Conservation (phyloP, 2,329 filamentous ascomycete species). For the Colletotrichum tamarilloi region DNA sequence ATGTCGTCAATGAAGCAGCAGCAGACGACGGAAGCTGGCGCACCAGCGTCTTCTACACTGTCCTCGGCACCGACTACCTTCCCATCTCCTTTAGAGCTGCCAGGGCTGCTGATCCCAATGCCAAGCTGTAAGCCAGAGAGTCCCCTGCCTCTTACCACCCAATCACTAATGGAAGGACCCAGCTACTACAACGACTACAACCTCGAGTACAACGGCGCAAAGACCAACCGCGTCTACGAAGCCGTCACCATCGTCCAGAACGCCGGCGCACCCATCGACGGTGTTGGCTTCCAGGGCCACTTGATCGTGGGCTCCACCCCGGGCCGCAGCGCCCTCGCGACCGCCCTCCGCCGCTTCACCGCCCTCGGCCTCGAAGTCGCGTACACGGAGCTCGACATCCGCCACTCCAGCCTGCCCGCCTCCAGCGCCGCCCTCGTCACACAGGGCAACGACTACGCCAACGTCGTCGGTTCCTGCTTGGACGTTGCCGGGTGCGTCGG, state of each 20-base stretch:
- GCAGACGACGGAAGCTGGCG: constrained; percentile 61
- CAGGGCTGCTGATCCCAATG: constrained; percentile 55
- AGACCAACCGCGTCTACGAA: constrained; percentile 47
- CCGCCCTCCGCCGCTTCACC: constrained; percentile 62
- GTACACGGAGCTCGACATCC: constrained; percentile 71
- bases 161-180: not conserved
- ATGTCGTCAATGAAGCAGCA: constrained; percentile 59
- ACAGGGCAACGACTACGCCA: constrained; percentile 61
- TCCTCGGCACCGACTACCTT: constrained; percentile 62
- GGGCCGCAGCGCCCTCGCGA: constrained; percentile 53
- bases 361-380: constrained; percentile 66
- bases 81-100: constrained; percentile 61
- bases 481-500: constrained; percentile 53
- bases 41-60: constrained; percentile 56
- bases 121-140: constrained; percentile 57
- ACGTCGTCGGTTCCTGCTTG: constrained; percentile 50
- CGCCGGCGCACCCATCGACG: constrained; percentile 60
- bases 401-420: constrained; percentile 58
- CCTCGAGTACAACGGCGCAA: constrained; percentile 54
- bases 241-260: constrained; percentile 49
- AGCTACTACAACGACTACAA: constrained; percentile 71
- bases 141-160: too few species aligned
- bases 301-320: constrained; percentile 58
- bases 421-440: constrained; percentile 50
- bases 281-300: constrained; percentile 64